Base-by-base conservation (phyloP, 371 early-diverging fungal genomes). In the Mucor velutinosus region DNA sequence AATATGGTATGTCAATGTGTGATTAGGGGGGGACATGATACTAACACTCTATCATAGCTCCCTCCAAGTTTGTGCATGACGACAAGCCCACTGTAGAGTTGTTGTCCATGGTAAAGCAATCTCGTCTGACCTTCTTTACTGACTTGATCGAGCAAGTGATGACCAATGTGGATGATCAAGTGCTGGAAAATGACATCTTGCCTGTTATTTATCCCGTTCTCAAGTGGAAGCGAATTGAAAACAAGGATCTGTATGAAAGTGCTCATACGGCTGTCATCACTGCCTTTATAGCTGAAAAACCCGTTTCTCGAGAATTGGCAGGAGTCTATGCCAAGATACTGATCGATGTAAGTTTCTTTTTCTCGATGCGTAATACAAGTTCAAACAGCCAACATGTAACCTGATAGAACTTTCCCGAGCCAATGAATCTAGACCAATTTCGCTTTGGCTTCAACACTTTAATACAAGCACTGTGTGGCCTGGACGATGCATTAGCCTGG, bases 401-500 rank as follows among this genome's bases (percentile, higher is more conserved):
- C 7, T 25, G 51, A 27, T 58, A 87, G 78, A 82, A 81, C 56
- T 90, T 82, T 69, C 90, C 89, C 8, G 70, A 76, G 4, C 79
- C 82, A 27, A 80, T 90, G 66, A 83, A 78, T n/a, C 71, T 84
- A 19, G 84, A 87, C 21, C 90, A 90, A 66, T 66, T 88, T 27
- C 76, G 89, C 23, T 80, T 81, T 33, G 89, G 86, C 1, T 88
- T 86, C 62, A 86, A 80, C 17, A 83, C 86, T 35, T 77, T 88
- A 75, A 78, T 87, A 30, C 76, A 80, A 45, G 81, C 87, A 1
- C 71, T 88, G 7, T 87, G 88, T 45, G 80, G 80, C 45, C 76
- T 85, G 29, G 89, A 90, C 66, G 87, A 87, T 61, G 87, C 87
- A 7, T 56, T 88, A 2, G 85, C 86, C 8, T 90, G 87, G 87